These are phyloP conservation scores for Geotrichum macrosporum DNA, from an alignment of 1,139 yeast species.

Conservation along the genomic window DNA sequence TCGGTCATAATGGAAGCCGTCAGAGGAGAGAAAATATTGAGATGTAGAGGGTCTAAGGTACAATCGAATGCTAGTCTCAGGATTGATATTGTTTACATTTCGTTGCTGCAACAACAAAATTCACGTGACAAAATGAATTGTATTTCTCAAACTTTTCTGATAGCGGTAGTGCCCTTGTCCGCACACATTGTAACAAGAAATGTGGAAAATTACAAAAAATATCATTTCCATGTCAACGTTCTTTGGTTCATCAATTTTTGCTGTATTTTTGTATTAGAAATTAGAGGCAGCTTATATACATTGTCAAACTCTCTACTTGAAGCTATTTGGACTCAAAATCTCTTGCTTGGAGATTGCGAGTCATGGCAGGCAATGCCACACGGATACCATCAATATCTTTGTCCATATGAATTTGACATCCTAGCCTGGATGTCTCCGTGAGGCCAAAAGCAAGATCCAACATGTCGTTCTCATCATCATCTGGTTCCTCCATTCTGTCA, in stretches of 20 bases:
- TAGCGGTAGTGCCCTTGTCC: too few species aligned
- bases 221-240: too few species aligned
- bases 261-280: too few species aligned
- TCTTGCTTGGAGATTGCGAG: conserved; percentile 77
- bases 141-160: too few species aligned
- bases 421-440: conserved; percentile 84
- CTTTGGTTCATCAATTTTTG: too few species aligned
- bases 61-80: too few species aligned
- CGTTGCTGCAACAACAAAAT: conserved; percentile 7
- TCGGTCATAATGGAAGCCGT: not conserved
- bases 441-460: conserved; percentile 93
- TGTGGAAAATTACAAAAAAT: too few species aligned
- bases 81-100: conserved; percentile 1
- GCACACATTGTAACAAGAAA: not conserved
- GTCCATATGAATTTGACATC: conserved; percentile 87
- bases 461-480: conserved; percentile 98
- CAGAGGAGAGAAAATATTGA: too few species aligned
- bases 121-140: not conserved
- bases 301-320: not conserved
- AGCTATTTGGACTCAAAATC: conserved; percentile 55
- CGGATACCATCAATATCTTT: conserved; percentile 89
- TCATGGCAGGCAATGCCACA: conserved; percentile 96
- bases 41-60: too few species aligned
- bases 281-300: conserved; percentile 4
- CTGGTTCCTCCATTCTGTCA: conserved; percentile 89